A percentile compares a stretch with the other conserved stretches of the same genome.
These are phyloP conservation scores for Flaveria robusta DNA, from an alignment of 129 eudicot genomes.

Conservation along the genomic window DNA sequence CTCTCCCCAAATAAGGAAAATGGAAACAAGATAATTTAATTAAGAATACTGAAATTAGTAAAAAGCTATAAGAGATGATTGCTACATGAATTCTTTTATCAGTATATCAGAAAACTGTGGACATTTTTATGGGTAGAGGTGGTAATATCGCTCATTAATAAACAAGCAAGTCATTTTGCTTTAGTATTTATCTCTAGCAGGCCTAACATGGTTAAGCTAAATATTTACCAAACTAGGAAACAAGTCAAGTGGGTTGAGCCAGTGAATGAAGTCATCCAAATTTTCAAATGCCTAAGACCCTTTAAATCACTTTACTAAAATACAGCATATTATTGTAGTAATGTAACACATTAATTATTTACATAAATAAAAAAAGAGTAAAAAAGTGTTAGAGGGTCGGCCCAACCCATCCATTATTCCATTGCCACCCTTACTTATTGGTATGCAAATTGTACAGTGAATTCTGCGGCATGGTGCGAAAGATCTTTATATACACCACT, in stretches of 20 bases:
- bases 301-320: background rate
- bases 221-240: background rate
- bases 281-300: background rate
- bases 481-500: conserved; percentile 75
- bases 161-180: background rate
- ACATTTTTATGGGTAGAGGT: background rate
- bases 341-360: background rate
- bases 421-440: conserved; percentile 15
- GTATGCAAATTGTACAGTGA: conserved; percentile 58
- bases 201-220: background rate
- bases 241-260: background rate
- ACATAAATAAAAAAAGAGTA: background rate
- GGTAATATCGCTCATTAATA: conserved; percentile 1
- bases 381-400: background rate
- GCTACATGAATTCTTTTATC: background rate
- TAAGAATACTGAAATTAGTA: background rate
- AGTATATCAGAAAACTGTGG: no score
- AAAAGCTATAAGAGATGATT: background rate
- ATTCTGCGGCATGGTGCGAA: conserved; percentile 90
- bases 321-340: background rate
- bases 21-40: background rate
- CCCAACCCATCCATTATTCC: background rate
- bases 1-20: background rate
- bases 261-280: background rate
- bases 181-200: background rate